Evolutionary conservation across 371 early-diverging fungal genomes (phyloP), one percentile per base, ranked within the genome.

Genomic region (Mucor lusitanicus): DNA sequence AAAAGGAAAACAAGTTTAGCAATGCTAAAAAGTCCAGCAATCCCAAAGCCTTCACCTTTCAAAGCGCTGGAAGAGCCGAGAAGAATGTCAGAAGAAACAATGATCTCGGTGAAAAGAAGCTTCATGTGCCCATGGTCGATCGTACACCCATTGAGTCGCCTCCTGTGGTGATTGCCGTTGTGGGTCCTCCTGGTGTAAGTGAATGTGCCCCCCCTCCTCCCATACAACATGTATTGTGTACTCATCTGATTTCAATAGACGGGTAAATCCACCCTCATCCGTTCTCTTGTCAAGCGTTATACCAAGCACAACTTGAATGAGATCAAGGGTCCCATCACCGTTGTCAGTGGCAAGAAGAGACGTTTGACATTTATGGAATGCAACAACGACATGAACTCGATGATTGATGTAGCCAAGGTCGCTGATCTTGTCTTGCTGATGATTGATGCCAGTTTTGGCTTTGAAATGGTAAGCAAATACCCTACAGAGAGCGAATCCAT

Each of bases 331-430:
- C 99, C 98, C 27, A 91, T 98, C 65, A 99, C 98, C 0, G 96
- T 99, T 48, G 96, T 97, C 37, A 92, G 92, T 75, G 96, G 94
- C 28, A 97, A 97, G 82, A 93, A 93, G 75, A 91, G 94, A 67
- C 90, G 98, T 39, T 85, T 99, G 68, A 99, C 99, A 1, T 96
- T 99, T 82, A 89, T 99, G 64, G 97, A 99, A 77, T 94, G 96
- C 75, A 87, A 91, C 69, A 97, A 97, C 76, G 99, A 99, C 72
- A 87, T 99, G 72, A 96, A 98, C 79, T 88, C 94, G 7, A 96
- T 99, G 94, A 95, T 99, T 61, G 99, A 99, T 81, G 83, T 96
- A 25, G 96, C 95, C 57, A 99, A 99, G 80, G 87, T 99, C 25
- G 97, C 98, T 0, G 99, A 99, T 82, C 76, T 99, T 63, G 96